Base-by-base conservation (phyloP, 345 rosid genomes). In the Gossypium turneri region DNA sequence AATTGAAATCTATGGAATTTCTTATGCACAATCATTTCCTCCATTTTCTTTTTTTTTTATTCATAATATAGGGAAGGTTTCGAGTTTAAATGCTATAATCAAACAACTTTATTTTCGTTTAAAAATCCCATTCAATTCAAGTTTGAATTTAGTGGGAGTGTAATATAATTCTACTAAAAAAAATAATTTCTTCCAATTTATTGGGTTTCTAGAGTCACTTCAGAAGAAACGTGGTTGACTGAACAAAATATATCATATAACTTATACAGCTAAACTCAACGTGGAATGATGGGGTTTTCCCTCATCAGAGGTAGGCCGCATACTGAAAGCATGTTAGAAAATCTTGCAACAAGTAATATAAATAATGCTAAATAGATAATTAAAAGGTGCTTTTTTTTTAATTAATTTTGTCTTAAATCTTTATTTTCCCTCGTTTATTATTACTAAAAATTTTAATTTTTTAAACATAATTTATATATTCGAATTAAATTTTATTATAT, bases 171-270 rank as follows among this genome's bases (percentile, higher is more conserved):
- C 22, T 34, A 34, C 2, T 34, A 4, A 34, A 4, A 34, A 3
- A 0, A 34, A 34, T 0, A 34, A 15, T 2, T 61, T 19, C 19
- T 57, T 67, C 61, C 76, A 51, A 67, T 53, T 67, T 59, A 67
- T 25, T 55, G 52, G 8, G 59, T 59, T 62, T 71, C 75, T 77
- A 38, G 76, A 82, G 68, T 75, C 60, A 63, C 45, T 63, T 80
- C 75, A 3, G 15, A 56, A 77, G 89, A 88, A 84, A 82, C 89
- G 89, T 88, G 89, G 66, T 88, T 84, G 88, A 84, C 87, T 79
- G 63, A 47, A 72, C 84, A 81, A 84, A 80, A 79, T 24, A 67
- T 68, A 61, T 29, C 27, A 50, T 25, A 51, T 25, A 52, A 67
- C 25, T 17, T 67, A 24, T 13, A 68, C 57, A 48, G 17, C 19